Evolutionary conservation across 2,329 filamentous ascomycete species (phyloP), one percentile per base, ranked within the genome.

Genomic region (Mycosphaerella sp.): DNA sequence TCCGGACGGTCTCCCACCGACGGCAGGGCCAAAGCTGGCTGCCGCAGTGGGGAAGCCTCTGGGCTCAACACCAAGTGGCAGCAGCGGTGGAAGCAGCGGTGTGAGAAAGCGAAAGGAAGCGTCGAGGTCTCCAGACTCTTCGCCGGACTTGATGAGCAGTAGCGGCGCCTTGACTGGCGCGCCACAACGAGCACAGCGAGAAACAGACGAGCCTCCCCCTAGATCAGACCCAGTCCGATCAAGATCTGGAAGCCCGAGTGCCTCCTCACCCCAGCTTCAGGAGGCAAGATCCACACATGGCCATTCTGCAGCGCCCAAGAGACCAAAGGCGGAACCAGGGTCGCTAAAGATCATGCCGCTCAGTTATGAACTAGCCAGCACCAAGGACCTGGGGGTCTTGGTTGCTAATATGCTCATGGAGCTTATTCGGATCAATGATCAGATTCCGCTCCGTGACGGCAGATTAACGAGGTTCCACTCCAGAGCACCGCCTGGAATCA

Each of bases 321-420:
- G 75, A 35, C 61, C 70, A 27, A 71, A 74, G 41, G 66, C 73
- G 3, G 68, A 70, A 13, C 70, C 72, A 12, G 71, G 74, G 3
- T 70, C 68, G 2, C 62, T 74, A 48, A 83, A 81, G 63, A 60
- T 77, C 51, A 77, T 93, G 65, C 86, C 93, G 1, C 70, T 79
- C 53, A 77, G 79, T 62, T 98, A 98, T 68, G 89, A 95, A 68
- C 74, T 82, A 9, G 95, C 88, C 67, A 77, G 85, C 35, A 81
- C 87, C 7, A 86, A 89, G 63, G 90, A 96, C 66, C 80, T 98
- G 66, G 93, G 95, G 25, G 78, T 91, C 37, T 74, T 98, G 54
- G 93, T 98, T 59, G 84, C 90, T 41, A 88, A 94, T 65, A 97
- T 98, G 93, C 78, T 98, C 42, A 85, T 90, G 70, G 93, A 98